These are phyloP conservation scores for Escovopsis weberi DNA, from an alignment of 2,329 filamentous ascomycete species.

Conservation along the genomic window DNA sequence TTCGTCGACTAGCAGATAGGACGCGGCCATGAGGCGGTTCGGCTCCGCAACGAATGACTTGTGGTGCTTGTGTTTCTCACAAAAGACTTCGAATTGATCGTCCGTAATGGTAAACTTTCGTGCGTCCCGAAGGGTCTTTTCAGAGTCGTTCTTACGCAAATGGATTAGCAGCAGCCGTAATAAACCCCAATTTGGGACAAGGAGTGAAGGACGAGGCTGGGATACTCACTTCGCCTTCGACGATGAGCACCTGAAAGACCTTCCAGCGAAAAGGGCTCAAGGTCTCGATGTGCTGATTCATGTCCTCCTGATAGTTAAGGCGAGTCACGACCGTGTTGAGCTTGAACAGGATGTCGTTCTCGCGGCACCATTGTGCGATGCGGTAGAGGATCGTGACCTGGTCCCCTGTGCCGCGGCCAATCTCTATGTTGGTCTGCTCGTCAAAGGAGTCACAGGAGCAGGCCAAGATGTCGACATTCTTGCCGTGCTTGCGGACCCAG, in stretches of 20 bases:
- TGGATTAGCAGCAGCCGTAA: neutral
- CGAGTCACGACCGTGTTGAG: constrained; percentile 39
- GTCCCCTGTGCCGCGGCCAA: constrained; percentile 34
- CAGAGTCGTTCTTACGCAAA: constrained; percentile 29
- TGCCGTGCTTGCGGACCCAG: constrained; percentile 27
- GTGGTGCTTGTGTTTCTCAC: constrained; percentile 25
- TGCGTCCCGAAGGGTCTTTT: constrained; percentile 24
- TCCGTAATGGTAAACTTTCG: constrained; percentile 30
- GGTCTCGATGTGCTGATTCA: constrained; percentile 22
- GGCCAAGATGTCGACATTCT: constrained; percentile 38
- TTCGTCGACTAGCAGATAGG: constrained; percentile 38
- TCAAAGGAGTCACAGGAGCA: constrained; percentile 41
- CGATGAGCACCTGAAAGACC: constrained; percentile 38
- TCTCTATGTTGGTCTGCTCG: constrained; percentile 31
- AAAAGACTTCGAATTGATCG: constrained; percentile 31
- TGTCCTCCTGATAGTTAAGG: constrained; percentile 35
- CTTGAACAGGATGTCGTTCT: constrained; percentile 38
- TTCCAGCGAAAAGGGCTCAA: constrained; percentile 40
- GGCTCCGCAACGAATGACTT: constrained; percentile 31
- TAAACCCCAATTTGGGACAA: neutral
- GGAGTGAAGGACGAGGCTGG: neutral
- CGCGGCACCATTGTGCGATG: constrained; percentile 29
- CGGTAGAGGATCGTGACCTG: constrained; percentile 29
- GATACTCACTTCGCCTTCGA: constrained; percentile 23
- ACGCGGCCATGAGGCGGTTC: constrained; percentile 34